Conservation (phyloP, 345 rosid species). For the Trapa bicornis region DNA sequence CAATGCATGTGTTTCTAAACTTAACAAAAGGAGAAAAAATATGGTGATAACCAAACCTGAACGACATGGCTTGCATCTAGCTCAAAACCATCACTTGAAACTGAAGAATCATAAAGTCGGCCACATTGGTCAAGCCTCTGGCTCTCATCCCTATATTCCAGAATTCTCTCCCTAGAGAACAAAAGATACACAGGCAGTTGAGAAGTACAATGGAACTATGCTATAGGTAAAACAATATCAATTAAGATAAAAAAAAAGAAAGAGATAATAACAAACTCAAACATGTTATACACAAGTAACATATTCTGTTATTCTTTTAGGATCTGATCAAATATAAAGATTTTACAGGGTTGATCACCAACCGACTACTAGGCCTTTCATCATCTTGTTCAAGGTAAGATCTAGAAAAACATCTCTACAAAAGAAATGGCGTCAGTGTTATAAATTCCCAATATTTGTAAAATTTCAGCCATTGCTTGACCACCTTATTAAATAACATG, state of each 20-base stretch:
- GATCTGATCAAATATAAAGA: not conserved
- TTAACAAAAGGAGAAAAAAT: not conserved
- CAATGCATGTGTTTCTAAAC: not conserved
- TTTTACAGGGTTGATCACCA: not conserved
- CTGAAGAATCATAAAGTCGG: constrained; percentile 91
- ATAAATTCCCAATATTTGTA: not conserved
- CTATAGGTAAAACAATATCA: too few relatives aligned
- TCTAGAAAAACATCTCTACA: not conserved
- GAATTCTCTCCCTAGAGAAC: constrained; percentile 49
- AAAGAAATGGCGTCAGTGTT: not conserved
- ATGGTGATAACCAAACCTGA: constrained; percentile 39
- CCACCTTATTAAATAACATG: too few relatives aligned
- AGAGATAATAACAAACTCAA: not conserved
- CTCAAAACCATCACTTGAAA: constrained; percentile 80
- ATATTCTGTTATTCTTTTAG: not conserved
- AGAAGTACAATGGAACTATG: too few relatives aligned
- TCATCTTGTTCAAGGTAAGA: not conserved
- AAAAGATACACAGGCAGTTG: not conserved
- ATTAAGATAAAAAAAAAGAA: not conserved
- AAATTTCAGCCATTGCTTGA: not conserved
- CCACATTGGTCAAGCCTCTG: constrained; percentile 85
- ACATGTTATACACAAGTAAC: not conserved
- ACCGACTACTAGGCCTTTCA: not conserved
- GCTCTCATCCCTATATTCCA: constrained; percentile 83
- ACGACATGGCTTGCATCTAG: constrained; percentile 77